Evolutionary conservation across 352 stramenopile species (phyloP).

Genomic region (Phytophthora sp.): DNA sequence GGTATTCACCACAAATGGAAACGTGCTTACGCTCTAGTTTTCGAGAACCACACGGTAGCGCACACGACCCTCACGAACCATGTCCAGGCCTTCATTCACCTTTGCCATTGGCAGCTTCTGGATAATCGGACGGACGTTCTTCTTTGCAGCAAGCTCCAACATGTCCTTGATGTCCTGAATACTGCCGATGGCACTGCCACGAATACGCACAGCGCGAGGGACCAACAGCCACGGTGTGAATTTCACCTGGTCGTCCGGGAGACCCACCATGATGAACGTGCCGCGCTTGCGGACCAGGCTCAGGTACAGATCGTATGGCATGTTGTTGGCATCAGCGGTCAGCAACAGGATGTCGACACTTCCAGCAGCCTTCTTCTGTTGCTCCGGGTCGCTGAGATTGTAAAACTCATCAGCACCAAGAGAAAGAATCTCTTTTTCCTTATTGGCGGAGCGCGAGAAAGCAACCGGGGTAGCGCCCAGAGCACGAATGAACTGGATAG

Average conservation of each 20-base stretch:
- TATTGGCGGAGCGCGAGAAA: slow-evolving; percentile 33
- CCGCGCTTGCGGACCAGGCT: slow-evolving; percentile 54
- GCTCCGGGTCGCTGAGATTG: slow-evolving; percentile 22
- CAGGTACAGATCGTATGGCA: slow-evolving; percentile 51
- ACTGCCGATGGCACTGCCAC: no score
- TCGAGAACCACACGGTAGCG: no score
- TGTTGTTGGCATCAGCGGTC: slow-evolving; percentile 58
- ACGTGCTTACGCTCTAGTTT: no score
- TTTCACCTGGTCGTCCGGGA: slow-evolving; percentile 51
- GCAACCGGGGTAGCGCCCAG: slow-evolving; percentile 57
- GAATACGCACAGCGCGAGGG: neutral
- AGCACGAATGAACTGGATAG: slow-evolving; percentile 72
- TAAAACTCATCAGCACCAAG: slow-evolving; percentile 63
- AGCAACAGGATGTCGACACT: slow-evolving; percentile 69
- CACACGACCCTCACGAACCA: no score
- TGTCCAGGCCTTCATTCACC: no score
- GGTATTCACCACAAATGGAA: no score
- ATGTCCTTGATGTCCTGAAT: no score
- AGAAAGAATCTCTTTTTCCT: slow-evolving; percentile 53
- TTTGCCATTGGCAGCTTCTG: no score
- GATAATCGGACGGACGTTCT: no score
- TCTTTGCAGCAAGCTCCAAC: no score
- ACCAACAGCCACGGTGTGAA: slow-evolving; percentile 32
- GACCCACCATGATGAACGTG: slow-evolving; percentile 65
- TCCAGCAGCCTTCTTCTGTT: slow-evolving; percentile 27